phyloP scores from a whole-genome alignment of 306 rosid species.

The Begonia masoniana region DNA sequence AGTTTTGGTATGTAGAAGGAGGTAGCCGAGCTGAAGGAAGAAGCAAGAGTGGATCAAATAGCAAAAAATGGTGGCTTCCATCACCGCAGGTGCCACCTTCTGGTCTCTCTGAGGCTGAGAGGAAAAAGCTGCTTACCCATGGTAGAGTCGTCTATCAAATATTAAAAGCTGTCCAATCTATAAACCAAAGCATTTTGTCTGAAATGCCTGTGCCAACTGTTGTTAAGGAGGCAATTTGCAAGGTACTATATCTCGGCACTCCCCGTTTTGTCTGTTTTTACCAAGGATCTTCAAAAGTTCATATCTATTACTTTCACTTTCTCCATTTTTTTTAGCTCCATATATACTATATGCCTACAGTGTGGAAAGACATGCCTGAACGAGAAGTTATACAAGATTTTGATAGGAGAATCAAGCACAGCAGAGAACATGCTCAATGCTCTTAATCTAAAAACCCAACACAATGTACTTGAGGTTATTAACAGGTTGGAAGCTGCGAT shows the following conservation, averaged over 20 bases:
- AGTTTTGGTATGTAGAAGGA: slow-evolving; percentile 85
- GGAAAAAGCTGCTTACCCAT: slow-evolving; percentile 44
- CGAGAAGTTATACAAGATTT: slow-evolving; percentile 48
- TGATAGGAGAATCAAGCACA: slow-evolving; percentile 39
- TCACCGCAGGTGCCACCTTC: slow-evolving; percentile 56
- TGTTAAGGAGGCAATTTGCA: slow-evolving; percentile 55
- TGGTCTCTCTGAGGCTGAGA: slow-evolving; percentile 65
- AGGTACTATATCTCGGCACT: slow-evolving; percentile 22
- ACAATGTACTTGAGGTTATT: slow-evolving; percentile 49
- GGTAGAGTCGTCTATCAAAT: slow-evolving; percentile 64
- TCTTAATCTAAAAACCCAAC: slow-evolving; percentile 57
- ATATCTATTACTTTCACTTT: not conserved
- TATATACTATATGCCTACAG: slow-evolving; percentile 21
- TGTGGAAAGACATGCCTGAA: slow-evolving; percentile 71
- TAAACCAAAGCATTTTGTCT: slow-evolving; percentile 62
- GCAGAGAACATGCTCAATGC: slow-evolving; percentile 42
- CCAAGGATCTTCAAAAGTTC: not conserved
- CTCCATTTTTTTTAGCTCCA: not conserved
- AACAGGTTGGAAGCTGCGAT: slow-evolving; percentile 71
- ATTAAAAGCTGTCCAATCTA: slow-evolving; percentile 74
- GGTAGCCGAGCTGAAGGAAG: slow-evolving; percentile 75
- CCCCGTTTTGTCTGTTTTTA: slow-evolving; percentile 5
- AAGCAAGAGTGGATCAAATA: slow-evolving; percentile 20
- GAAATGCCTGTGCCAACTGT: slow-evolving; percentile 74
- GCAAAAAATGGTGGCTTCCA: slow-evolving; percentile 92